Evolutionary conservation across 371 early-diverging fungal genomes (phyloP), one percentile per base, ranked within the genome.

Genomic region (Mortierella polycephala): DNA sequence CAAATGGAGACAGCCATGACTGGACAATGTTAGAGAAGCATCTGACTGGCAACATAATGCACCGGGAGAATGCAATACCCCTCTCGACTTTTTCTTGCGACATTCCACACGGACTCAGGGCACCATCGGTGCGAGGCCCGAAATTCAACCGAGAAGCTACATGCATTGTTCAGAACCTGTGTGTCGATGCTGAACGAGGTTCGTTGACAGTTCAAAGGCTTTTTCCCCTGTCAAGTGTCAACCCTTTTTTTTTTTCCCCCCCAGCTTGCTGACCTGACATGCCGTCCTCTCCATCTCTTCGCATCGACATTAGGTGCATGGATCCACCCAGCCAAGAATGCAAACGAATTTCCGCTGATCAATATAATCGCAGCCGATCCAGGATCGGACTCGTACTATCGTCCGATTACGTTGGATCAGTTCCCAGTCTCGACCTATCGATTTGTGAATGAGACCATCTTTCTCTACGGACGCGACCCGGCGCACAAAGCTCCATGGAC

Each of bases 101-200:
- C 42, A 56, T 72, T 8, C n/a, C 61, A 2, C 11, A 61, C 18
- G 42, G 55, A 23, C 30, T 30, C 30, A 37, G 54, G 9, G 53
- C 44, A 14, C 46, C 67, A 11, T 71, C 71, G 1, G 42, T 51
- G 5, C 56, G 56, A 20, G 72, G 79, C 1, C 11, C 74, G 4
- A 72, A 64, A 8, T 63, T 55, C 54, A 62, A 69, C 55, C 73
- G 80, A 3, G 73, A 68, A 30, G 69, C 60, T 14, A 59, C 73
- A 3, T 79, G 80, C 49, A 69, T 64, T 21, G 64, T 79, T 16
- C 53, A 56, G 51, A 79, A 79, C 52, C 70, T 79, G 4, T 79
- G 80, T 41, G 70, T 79, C 13, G 80, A 79, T 67, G 56, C 73
- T 37, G 80, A 79, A 23, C 61, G 80, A 62, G 80, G 80, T 79